Conservation (phyloP, 2,329 filamentous ascomycete genomes). For the Verticillium nonalfalfae region DNA sequence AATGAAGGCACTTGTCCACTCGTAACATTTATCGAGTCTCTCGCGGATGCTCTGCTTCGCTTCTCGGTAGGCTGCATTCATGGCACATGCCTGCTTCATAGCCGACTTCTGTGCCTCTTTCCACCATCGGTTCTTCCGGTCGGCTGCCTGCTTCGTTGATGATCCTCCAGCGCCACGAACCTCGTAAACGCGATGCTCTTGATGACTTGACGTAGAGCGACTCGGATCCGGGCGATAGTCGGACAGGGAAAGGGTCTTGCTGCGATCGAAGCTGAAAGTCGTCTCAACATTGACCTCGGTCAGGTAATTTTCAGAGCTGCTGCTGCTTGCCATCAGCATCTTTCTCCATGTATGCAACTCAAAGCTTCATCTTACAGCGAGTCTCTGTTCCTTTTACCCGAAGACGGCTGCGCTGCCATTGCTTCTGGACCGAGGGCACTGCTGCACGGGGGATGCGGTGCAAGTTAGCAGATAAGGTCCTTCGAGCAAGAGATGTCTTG, state of each 20-base stretch:
- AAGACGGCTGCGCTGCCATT: not conserved
- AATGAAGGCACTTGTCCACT: not conserved
- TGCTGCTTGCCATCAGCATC: not conserved
- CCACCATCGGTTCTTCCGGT: not conserved
- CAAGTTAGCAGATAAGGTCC: no score
- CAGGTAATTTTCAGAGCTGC: not conserved
- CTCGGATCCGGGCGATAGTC: not conserved
- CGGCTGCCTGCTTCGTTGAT: not conserved
- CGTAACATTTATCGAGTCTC: not conserved
- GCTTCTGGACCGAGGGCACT: not conserved
- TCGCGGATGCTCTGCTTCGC: not conserved
- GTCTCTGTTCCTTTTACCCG: not conserved
- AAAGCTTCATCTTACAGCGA: not conserved
- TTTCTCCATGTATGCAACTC: not conserved
- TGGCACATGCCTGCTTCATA: not conserved
- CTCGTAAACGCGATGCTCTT: not conserved
- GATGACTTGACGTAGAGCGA: not conserved
- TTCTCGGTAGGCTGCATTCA: not conserved
- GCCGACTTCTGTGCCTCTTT: not conserved
- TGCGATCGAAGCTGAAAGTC: not conserved
- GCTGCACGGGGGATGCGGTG: no score
- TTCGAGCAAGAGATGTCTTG: no score
- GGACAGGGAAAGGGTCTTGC: not conserved
- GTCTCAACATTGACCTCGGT: not conserved
- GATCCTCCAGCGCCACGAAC: not conserved